Base-by-base conservation (phyloP, 345 rosid genomes). In the Erysimum cheiranthoides region DNA sequence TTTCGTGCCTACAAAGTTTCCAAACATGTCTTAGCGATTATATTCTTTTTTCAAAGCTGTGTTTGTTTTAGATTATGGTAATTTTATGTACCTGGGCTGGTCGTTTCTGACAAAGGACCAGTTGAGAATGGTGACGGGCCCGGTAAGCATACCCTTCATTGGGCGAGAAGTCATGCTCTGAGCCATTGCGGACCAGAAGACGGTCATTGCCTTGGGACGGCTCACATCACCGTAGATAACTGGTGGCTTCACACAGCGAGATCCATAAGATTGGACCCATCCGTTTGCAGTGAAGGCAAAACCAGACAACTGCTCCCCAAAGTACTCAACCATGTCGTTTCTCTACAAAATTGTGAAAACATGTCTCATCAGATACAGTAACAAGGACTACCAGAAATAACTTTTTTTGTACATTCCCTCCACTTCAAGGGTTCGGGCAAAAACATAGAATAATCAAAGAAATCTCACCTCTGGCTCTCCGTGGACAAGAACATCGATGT, bases 111-210 rank as follows among this genome's bases (percentile, higher is more conserved):
- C 98, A 28, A 94, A 94, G 78, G 98, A 94, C 98, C 98, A 94
- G 90, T 94, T 92, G 73, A 94, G 92, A 70, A 92, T 94, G 83
- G 97, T 94, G 80, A 94, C 98, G 1, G 98, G 98, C 40, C 98
- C 98, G 3, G 97, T 94, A 85, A 94, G 98, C 98, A 94, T 94
- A 51, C 98, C 98, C 89, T 94, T 94, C 98, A 94, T 94, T 66
- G 97, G 97, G 84, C 97, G 93, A 50, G 89, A 51, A 75, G 98
- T 90, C 97, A 94, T 86, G 91, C 97, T 92, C 81, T 94, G 98
- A 28, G 98, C 98, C 14, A 71, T 56, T 32, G 97, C 71, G 13
- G 98, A 94, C 98, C 97, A 94, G 92, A 87, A 92, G 61, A 94
- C 97, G 0, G 98, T 94, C 98, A 94, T 94, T 53, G 98, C 85